Base-by-base conservation (phyloP, 768 basidiomycete species). In the Piloderma croceum region DNA sequence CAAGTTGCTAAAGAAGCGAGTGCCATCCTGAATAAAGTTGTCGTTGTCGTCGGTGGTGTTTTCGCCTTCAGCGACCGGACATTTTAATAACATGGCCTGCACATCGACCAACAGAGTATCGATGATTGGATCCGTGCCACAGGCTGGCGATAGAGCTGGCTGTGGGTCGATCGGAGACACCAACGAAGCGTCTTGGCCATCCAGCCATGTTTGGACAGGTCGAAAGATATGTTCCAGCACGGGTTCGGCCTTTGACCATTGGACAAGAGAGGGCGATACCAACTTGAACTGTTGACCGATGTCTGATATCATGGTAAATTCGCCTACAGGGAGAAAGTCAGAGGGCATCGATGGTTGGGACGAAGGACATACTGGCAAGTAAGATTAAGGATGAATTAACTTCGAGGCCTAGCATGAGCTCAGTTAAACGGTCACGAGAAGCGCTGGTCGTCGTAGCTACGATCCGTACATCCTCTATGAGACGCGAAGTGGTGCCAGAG, bases 81-180 rank as follows among this genome's bases (percentile, higher is more conserved):
- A 69, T 39, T 52, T 61, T 7, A 65, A 53, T 11, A 79, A 62
- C 50, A 89, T 52, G 17, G 69, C 62, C 51, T 93, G 90, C 17
- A 83, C 71, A 23, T 68, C 69, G 22, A 87, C 58, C 17, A 94
- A 71, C 34, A 90, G 63, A 1, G 68, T 56, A 47, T 83, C 75
- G 49, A 92, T 74, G 40, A 85, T 52, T 3, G 47, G 23, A 38
- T 76, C 69, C 1, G 63, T 53, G 36, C 52, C 49, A 18, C 59
- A 39, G 22, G 31, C 25, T 15, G 46, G 25, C n/a, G 41, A 50
- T 47, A 44, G 43, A 43, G 33, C 18, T 34, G 32, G 10, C 17
- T 38, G 18, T 12, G 15, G 19, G n/a, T 20, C 15, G 21, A 34
- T 42, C 24, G 38, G 20, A 17, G 56, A 36, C 23, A 43, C 27